Base-by-base conservation (phyloP, 2,329 filamentous ascomycete species). In the Diplodia intermedia region DNA sequence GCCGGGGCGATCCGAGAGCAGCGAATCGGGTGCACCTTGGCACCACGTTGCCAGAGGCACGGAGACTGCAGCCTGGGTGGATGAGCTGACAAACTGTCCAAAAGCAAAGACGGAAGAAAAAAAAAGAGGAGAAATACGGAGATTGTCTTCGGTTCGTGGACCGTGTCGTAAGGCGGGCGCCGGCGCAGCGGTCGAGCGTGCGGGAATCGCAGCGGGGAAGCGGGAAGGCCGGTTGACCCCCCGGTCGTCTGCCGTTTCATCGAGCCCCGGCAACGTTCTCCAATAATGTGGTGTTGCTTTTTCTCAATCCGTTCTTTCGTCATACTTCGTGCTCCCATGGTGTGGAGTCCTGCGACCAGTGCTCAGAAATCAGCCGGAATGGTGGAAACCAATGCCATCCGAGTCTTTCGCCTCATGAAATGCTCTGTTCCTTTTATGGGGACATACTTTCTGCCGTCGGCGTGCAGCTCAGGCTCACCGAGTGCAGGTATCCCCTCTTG, bases 111-210 rank as follows among this genome's bases (percentile, higher is more conserved):
- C 26, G 26, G 4, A 47, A 20, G n/a, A 47, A 15, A 47, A 20
- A 8, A 47, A 20, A 47, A 47, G 43, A 47, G 43, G 43, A 20
- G 43, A 47, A 47, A 20, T 20, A 47, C 43, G 43, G 43, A 47
- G n/a, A 47, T 47, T 47, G n/a, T 47, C 43, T n/a, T 47, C 43
- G 43, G 43, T 47, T 47, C 43, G 43, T n/a, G 43, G 20, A 47
- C 43, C 7, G 20, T 47, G 11, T 47, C 43, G 43, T 47, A 47
- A 20, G 43, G 43, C 43, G 43, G n/a, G n/a, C 43, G 43, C 43
- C 43, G 43, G 3, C n/a, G 43, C 43, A 20, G 43, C 3, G 43
- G 43, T 47, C 20, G 3, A 18, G 43, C 43, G 43, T 26, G 26
- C n/a, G 43, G 43, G 43, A 20, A 47, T 47, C 43, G n/a, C 43